Percentiles rank a stretch among this genome's conserved stretches.
Conservation (phyloP, 2,329 filamentous ascomycete species). For the Sporothrix schenckii region DNA sequence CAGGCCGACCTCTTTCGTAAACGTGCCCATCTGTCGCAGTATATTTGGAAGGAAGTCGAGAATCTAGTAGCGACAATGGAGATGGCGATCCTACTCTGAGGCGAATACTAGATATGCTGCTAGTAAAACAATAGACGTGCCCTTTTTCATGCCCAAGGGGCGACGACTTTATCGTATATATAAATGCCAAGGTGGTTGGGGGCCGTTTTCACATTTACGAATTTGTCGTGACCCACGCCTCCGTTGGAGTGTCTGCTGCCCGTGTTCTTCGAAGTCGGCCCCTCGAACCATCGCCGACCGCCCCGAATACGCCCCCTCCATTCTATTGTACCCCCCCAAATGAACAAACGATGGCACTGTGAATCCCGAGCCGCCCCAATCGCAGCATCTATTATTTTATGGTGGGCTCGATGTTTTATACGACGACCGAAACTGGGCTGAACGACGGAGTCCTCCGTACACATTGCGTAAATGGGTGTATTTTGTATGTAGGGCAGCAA, state of each 20-base stretch:
- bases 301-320: slow-evolving; percentile 17
- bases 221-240: not conserved
- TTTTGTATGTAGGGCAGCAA: not conserved
- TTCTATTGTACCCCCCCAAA: slow-evolving; percentile 1
- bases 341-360: not conserved
- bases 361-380: not conserved
- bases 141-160: no score
- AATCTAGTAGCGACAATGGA: no score
- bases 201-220: no score
- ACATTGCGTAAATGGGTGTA: not conserved
- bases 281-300: slow-evolving; percentile 2
- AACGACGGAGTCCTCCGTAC: not conserved
- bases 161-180: no score
- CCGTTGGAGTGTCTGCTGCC: not conserved
- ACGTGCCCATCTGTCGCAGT: no score
- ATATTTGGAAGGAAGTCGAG: no score
- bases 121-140: no score
- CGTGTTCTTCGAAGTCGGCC: not conserved
- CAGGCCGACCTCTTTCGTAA: no score
- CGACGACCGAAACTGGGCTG: not conserved
- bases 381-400: not conserved
- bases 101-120: no score
- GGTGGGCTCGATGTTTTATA: not conserved
- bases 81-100: no score
- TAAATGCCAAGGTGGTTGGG: no score